Conservation (phyloP, 768 basidiomycete species). For the Lactifluus volemus region DNA sequence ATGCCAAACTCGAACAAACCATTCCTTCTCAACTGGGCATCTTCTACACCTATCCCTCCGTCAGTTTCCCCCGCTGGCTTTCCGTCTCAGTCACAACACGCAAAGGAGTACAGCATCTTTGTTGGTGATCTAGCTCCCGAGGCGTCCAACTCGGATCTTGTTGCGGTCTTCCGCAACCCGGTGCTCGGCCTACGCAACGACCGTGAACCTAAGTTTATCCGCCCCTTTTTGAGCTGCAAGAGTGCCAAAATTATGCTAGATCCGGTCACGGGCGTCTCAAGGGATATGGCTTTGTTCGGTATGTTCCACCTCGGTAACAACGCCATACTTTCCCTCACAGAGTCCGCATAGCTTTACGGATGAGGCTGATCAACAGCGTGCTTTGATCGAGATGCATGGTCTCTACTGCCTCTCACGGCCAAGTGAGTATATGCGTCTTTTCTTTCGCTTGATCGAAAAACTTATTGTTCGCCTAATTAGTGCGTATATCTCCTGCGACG, state of each 20-base stretch:
- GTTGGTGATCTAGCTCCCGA: slow-evolving; percentile 91
- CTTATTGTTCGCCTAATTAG: slow-evolving; percentile 34
- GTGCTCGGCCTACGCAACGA: slow-evolving; percentile 79
- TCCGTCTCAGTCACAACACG: slow-evolving; percentile 42
- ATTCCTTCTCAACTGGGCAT: slow-evolving; percentile 77
- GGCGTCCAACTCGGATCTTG: slow-evolving; percentile 92
- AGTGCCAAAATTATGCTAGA: slow-evolving; percentile 95
- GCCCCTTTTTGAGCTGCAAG: slow-evolving; percentile 85
- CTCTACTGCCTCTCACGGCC: slow-evolving; percentile 83
- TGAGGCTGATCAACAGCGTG: slow-evolving; percentile 82
- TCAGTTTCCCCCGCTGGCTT: slow-evolving; percentile 28
- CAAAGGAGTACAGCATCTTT: slow-evolving; percentile 89
- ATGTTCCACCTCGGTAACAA: slow-evolving; percentile 21
- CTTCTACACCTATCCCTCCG: slow-evolving; percentile 30
- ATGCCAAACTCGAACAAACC: slow-evolving; percentile 87
- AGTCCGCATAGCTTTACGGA: slow-evolving; percentile 62
- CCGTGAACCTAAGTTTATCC: slow-evolving; percentile 80
- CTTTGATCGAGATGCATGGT: slow-evolving; percentile 87
- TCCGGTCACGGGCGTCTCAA: slow-evolving; percentile 78
- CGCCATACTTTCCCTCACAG: slow-evolving; percentile 16
- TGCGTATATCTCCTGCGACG: slow-evolving; percentile 87
- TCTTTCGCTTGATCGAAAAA: background rate
- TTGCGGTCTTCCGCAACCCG: slow-evolving; percentile 86
- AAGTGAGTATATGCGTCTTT: slow-evolving; percentile 41
- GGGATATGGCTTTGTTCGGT: slow-evolving; percentile 95